Base-by-base conservation (phyloP, 176 grass and related monocot species). In the Alloteropsis semialata region DNA sequence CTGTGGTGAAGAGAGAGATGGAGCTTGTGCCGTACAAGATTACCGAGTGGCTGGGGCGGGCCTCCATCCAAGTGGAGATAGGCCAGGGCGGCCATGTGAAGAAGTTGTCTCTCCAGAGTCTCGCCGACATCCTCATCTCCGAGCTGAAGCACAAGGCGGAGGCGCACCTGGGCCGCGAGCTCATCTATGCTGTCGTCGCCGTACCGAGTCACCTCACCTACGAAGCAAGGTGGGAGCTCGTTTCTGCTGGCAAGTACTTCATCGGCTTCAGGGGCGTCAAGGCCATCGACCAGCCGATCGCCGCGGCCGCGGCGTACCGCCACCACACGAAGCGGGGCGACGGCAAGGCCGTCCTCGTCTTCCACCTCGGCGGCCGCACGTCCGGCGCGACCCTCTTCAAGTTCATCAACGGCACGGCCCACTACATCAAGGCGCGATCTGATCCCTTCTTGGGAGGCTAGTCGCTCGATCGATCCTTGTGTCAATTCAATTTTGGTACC, bases 161-260 rank as follows among this genome's bases (percentile, higher is more conserved):
- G 54, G 22, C 22, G 21, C 54, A 56, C 22, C 54, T 56, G 9
- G 22, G 54, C 54, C 54, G 4, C 22, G 10, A 4, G 22, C 18
- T 53, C 0, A 1, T 8, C 1, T 2, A 11, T 8, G 54, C 54
- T 22, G 21, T 56, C 19, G 14, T 74, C 48, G 32, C 48, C 48
- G 30, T 74, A 17, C 72, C 72, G 17, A 10, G 10, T 2, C 30
- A 74, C 48, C 29, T 74, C 30, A 55, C 1, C 49, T 7, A 37
- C 30, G 5, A 0, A 1, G 71, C 4, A 1, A 55, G 48, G 48
- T 0, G 1, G 4, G 5, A 17, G 8, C 3, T 71, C 24, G n/a
- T 0, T 10, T 7, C 1, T 24, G 24, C 6, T 9, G 68, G 5
- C 5, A 16, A 2, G 68, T 0, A 7, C 2, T 0, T 8, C 0